phyloP scores from a whole-genome alignment of 768 basidiomycete species.

The Strobilomyces dryophilus region DNA sequence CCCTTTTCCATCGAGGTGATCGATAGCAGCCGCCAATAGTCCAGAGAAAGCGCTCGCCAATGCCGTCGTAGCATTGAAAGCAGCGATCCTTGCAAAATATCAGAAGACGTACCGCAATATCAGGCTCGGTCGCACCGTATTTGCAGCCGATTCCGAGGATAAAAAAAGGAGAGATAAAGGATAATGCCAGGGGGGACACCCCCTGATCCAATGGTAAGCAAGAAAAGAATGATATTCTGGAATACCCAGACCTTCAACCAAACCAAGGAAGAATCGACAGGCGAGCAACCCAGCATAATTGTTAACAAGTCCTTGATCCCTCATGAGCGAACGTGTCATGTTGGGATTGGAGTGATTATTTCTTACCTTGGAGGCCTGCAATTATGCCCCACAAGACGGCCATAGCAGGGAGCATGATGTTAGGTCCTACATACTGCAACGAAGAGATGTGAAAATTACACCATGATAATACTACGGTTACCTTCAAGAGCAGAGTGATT shows the following conservation, averaged over 20 bases:
- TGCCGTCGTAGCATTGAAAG: constrained; percentile 42
- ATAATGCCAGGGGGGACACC: constrained; percentile 56
- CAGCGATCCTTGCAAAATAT: constrained; percentile 29
- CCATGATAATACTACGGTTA: neutral
- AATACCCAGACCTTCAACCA: constrained; percentile 48
- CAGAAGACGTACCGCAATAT: neutral
- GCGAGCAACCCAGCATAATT: constrained; percentile 51
- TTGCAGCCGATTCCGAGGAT: constrained; percentile 29
- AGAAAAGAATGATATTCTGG: neutral
- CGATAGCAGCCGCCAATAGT: neutral
- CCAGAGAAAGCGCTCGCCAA: constrained; percentile 54
- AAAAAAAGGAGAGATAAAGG: constrained; percentile 51
- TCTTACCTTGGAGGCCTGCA: neutral
- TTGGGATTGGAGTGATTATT: neutral
- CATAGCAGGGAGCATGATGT: constrained; percentile 1
- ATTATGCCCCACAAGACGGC: neutral
- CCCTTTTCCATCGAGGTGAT: neutral
- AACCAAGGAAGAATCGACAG: constrained; percentile 19
- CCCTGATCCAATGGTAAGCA: constrained; percentile 29
- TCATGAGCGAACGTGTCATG: neutral
- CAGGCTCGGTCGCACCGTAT: constrained; percentile 9
- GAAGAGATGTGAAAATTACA: too few relatives aligned
- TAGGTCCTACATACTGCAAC: neutral
- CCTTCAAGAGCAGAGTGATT: constrained; percentile 53
- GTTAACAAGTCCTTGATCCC: constrained; percentile 40